These are phyloP conservation scores for Galerina sulciceps DNA, from an alignment of 768 basidiomycete species.

Conservation along the genomic window DNA sequence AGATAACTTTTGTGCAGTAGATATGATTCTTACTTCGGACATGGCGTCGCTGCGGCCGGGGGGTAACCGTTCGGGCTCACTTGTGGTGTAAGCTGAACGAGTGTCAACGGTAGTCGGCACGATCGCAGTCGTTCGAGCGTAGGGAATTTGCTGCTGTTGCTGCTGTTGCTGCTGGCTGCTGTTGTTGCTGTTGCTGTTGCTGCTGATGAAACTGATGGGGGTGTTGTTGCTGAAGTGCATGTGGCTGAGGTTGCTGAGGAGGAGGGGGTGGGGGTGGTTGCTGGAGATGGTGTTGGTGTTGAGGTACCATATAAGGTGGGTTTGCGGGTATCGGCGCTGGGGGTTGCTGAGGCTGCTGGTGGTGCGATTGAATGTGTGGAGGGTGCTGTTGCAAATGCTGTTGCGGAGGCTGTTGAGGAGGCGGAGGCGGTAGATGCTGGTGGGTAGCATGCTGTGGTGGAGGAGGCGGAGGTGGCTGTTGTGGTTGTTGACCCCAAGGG, in stretches of 20 bases:
- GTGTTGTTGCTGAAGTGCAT: conserved; percentile 19
- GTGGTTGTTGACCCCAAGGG: conserved; percentile 40
- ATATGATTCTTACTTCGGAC: conserved; percentile 41
- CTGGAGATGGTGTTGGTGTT: conserved; percentile 33
- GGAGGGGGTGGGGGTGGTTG: conserved; percentile 26
- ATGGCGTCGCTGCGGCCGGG: conserved; percentile 42
- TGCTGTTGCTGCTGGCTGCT: conserved; percentile 29
- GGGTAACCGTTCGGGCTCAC: conserved; percentile 39
- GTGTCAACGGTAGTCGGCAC: conserved; percentile 47
- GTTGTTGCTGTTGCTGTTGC: conserved; percentile 24
- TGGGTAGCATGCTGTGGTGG: conserved; percentile 30
- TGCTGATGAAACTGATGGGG: conserved; percentile 18
- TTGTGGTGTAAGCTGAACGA: conserved; percentile 35
- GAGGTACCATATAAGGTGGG: conserved; percentile 22
- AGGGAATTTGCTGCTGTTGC: conserved; percentile 30
- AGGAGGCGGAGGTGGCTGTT: conserved; percentile 34
- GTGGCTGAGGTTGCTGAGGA: conserved; percentile 25
- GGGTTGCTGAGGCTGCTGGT: conserved; percentile 27
- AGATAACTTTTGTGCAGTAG: conserved; percentile 9
- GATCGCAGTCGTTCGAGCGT: conserved; percentile 43
- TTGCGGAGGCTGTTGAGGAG: conserved; percentile 12
- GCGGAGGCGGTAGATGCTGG: conserved; percentile 2
- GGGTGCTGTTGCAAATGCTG: conserved; percentile 25
- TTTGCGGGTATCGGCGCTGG: conserved; percentile 22
- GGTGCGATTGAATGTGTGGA: conserved; percentile 18